These are phyloP conservation scores for Drechslerella coelobrocha DNA, from an alignment of 2,329 filamentous ascomycete genomes.

Conservation along the genomic window DNA sequence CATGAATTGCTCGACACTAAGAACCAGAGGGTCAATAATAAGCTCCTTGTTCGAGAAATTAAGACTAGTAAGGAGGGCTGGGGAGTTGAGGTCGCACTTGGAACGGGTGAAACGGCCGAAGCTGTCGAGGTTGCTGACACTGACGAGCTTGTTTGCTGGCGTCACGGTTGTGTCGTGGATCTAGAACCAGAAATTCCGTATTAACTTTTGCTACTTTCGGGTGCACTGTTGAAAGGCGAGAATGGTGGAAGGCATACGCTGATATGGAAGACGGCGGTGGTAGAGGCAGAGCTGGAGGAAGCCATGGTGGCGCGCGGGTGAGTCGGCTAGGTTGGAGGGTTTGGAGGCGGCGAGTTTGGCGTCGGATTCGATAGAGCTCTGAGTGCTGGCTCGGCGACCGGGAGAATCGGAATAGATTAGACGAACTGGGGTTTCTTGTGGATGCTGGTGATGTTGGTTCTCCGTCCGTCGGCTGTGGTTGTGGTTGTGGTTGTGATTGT, in stretches of 20 bases:
- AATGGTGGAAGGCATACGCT: slow-evolving; percentile 15
- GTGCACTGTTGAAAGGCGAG: background rate
- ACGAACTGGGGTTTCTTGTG: background rate
- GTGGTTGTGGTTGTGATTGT: too few species aligned
- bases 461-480: too few species aligned
- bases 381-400: background rate
- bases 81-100: slow-evolving; percentile 16
- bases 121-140: slow-evolving; percentile 36
- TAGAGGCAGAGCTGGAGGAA: slow-evolving; percentile 23
- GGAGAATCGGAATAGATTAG: background rate
- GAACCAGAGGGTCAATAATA: too few species aligned
- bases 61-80: background rate
- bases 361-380: too few species aligned
- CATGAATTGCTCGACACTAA: slow-evolving; percentile 74
- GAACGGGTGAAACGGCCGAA: slow-evolving; percentile 36
- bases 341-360: background rate
- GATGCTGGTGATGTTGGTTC: background rate
- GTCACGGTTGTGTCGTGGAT: slow-evolving; percentile 32
- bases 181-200: background rate
- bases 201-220: background rate
- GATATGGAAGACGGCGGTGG: slow-evolving; percentile 44
- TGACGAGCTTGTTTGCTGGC: slow-evolving; percentile 31
- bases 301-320: background rate
- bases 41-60: slow-evolving; percentile 53
- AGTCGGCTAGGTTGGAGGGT: background rate